Conservation (phyloP, 2,329 filamentous ascomycete species). For the Epichloe sibirici region DNA sequence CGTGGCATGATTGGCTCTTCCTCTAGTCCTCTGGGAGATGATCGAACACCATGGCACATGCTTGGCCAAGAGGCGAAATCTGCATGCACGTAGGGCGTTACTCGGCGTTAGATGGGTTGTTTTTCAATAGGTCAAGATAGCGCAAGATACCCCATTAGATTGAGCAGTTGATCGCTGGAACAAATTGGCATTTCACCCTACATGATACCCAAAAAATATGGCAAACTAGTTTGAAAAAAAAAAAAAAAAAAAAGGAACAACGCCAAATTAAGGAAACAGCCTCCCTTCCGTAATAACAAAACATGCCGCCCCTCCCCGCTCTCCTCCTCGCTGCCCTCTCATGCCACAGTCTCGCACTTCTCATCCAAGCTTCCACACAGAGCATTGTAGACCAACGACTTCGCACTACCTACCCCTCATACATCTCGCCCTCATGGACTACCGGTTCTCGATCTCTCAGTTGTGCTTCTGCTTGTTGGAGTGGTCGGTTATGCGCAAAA, state of each 20-base stretch:
- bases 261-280: neutral
- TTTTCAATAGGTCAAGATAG: neutral
- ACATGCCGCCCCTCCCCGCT: neutral
- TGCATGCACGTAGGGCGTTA: conserved; percentile 1
- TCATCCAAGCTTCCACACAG: neutral
- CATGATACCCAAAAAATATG: neutral
- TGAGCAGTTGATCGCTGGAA: neutral
- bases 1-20: conserved; percentile 3
- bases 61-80: neutral
- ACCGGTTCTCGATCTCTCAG: conserved; percentile 1
- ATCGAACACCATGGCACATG: neutral
- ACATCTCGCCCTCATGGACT: neutral
- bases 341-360: neutral
- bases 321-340: neutral
- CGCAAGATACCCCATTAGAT: conserved; percentile 1
- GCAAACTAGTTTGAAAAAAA: neutral
- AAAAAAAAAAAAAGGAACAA: neutral
- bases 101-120: neutral
- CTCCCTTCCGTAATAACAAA: neutral
- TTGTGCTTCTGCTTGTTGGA: conserved; percentile 25
- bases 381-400: neutral
- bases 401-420: neutral
- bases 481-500: conserved; percentile 52
- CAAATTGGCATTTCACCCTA: neutral
- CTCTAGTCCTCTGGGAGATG: neutral